phyloP scores from a whole-genome alignment of 805 yeast species.

The Clavispora asparagi region DNA sequence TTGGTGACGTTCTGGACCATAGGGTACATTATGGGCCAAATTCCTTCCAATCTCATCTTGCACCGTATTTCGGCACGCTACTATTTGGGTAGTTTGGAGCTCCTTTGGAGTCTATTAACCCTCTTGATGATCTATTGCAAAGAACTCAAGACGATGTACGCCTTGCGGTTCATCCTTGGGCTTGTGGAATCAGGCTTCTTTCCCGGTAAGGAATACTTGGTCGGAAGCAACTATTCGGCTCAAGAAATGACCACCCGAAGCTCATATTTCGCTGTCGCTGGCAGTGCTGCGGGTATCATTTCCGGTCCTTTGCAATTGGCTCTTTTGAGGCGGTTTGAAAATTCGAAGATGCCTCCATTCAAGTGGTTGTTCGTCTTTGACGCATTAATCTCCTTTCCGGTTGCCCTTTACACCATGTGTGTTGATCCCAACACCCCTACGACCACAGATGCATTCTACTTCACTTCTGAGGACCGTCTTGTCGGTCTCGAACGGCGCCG shows the following conservation, averaged over 20 bases:
- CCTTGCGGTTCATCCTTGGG: constrained; percentile 26
- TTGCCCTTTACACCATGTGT: constrained; percentile 27
- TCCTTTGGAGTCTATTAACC: constrained; percentile 38
- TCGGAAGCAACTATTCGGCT: constrained; percentile 27
- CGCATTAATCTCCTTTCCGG: constrained; percentile 29
- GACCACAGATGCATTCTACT: constrained; percentile 29
- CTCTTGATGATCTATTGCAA: constrained; percentile 20
- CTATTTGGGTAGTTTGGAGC: constrained; percentile 40
- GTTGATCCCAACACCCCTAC: constrained; percentile 32
- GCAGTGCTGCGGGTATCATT: constrained; percentile 22
- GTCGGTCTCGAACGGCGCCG: constrained; percentile 43
- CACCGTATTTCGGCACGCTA: constrained; percentile 39
- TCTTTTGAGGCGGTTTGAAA: constrained; percentile 19
- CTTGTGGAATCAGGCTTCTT: constrained; percentile 45
- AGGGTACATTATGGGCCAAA: constrained; percentile 13
- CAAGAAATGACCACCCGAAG: constrained; percentile 25
- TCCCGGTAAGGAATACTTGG: constrained; percentile 55
- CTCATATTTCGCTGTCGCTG: constrained; percentile 26
- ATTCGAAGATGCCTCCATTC: constrained; percentile 23
- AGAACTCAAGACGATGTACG: constrained; percentile 9
- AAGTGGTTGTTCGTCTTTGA: constrained; percentile 33
- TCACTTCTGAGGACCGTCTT: constrained; percentile 21
- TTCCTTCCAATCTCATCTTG: constrained; percentile 22
- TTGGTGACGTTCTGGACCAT: constrained; percentile 12
- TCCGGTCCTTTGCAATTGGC: constrained; percentile 32